Base-by-base conservation (phyloP, 768 basidiomycete genomes). In the Lactifluus hygrophoroides region DNA sequence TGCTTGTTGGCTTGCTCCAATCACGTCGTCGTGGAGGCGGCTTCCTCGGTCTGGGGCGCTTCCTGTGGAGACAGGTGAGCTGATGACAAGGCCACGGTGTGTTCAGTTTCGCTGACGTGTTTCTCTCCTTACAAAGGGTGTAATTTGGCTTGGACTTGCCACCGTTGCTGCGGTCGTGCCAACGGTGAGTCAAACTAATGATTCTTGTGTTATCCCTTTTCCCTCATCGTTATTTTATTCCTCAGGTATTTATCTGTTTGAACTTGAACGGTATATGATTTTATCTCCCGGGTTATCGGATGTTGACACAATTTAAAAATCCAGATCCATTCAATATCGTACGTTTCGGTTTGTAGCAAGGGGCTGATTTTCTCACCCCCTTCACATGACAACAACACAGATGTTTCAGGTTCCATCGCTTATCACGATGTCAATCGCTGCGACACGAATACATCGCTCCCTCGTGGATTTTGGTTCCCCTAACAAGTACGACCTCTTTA, bases 1-100 rank as follows among this genome's bases (percentile, higher is more conserved):
- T 58, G 51, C 45, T 58, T 7, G 25, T 53, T n/a, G 51, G 51
- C 19, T 28, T 58, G 43, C 50, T 58, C 21, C 43, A 35, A 16
- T 19, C 42, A 3, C 49, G 40, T 11, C 32, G 11, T 11, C 14
- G 17, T 13, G 44, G 14, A 7, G 56, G 23, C 16, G 38, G 34
- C 38, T 25, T 50, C 9, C 10, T 44, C 3, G 45, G 45, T 3
- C 5, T 58, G 17, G 28, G 45, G 9, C 25, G n/a, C 19, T 17
- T 58, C 43, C 42, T 58, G 5, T 53, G 43, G 42, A 53, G 14
- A n/a, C 57, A 52, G 57, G 57, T 45, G 44, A 5, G 23, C 14
- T 27, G 13, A 2, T 45, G 10, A 10, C 43, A 5, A 19, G 16
- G 21, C 10, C 8, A 11, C 25, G 6, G 23, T 27, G 5, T 45